Conservation (phyloP, 2,329 filamentous ascomycete genomes). For the Paraphaeosphaeria minitans region DNA sequence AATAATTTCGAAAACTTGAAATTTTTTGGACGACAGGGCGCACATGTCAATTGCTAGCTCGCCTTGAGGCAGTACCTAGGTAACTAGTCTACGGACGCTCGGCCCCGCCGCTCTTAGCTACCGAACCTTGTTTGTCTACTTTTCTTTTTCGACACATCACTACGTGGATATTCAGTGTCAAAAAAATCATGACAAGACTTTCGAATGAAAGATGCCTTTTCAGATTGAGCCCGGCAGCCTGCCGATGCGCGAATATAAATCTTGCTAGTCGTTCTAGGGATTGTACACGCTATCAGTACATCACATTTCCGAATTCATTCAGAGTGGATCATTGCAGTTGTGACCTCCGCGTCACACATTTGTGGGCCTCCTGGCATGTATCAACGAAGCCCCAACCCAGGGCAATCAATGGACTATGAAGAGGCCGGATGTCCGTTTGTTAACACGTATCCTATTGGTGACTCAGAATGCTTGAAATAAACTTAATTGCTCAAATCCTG, state of each 20-base stretch:
- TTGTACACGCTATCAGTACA: no score
- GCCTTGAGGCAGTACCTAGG: background rate
- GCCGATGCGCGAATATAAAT: no score
- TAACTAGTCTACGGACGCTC: no score
- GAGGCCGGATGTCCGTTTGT: background rate
- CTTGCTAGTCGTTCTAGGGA: no score
- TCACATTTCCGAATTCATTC: no score
- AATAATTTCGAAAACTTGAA: background rate
- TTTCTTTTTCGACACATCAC: no score
- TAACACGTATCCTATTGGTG: background rate
- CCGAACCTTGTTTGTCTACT: no score
- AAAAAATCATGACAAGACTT: no score
- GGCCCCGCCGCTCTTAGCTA: no score
- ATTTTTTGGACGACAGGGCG: background rate
- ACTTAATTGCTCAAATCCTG: background rate
- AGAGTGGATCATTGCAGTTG: background rate
- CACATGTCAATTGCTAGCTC: background rate
- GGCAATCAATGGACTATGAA: background rate
- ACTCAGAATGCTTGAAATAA: background rate
- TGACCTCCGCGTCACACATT: background rate
- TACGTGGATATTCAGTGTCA: no score
- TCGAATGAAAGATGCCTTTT: no score
- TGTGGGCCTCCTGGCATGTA: background rate
- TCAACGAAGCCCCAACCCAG: background rate
- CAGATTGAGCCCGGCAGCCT: no score